phyloP scores from a whole-genome alignment of 306 rosid species.

The Dryas drummondii region DNA sequence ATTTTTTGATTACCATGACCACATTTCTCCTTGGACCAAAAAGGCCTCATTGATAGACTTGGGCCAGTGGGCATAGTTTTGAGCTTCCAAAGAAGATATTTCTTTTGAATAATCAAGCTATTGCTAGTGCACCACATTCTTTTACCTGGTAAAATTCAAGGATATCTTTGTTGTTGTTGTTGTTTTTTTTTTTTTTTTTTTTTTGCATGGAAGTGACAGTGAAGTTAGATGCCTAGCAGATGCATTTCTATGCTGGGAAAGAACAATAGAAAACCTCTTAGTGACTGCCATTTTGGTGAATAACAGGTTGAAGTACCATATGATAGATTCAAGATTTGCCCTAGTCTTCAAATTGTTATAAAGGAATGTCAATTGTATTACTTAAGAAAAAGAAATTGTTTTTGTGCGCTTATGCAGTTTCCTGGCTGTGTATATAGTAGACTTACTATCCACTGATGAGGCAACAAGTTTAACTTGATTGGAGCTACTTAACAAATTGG shows the following conservation, averaged over 20 bases:
- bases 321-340: neutral
- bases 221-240: neutral
- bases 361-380: neutral
- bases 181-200: neutral
- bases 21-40: too few relatives aligned
- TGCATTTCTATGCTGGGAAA: neutral
- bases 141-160: neutral
- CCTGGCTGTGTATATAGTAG: neutral
- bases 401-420: neutral
- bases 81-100: too few relatives aligned
- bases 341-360: neutral
- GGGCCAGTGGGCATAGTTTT: too few relatives aligned
- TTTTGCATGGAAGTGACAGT: neutral
- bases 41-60: too few relatives aligned
- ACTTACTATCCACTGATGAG: neutral
- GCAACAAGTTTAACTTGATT: neutral
- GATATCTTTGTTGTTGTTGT: neutral
- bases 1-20: too few relatives aligned
- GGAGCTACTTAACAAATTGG: constrained; percentile 4
- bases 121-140: neutral
- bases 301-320: neutral
- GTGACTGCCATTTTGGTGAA: neutral
- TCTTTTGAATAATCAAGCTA: neutral
- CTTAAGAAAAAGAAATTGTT: neutral
- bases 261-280: neutral